Percentiles rank a stretch among this genome's conserved stretches.
phyloP scores from a whole-genome alignment of 2,329 filamentous ascomycete species.

The Bipolaris gigantea region DNA sequence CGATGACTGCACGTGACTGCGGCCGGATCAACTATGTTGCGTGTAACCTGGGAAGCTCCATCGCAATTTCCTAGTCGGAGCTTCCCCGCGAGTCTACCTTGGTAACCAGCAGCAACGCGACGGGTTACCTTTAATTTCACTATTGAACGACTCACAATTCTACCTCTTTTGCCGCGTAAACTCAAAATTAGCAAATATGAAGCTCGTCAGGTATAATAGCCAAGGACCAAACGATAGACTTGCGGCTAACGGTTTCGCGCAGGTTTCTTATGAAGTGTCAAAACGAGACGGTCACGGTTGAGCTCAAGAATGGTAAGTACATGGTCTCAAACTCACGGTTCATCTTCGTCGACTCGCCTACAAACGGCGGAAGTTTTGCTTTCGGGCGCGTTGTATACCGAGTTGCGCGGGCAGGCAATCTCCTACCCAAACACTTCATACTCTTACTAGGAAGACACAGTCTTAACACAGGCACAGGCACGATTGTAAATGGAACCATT shows the following conservation, averaged over 20 bases:
- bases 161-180: not conserved
- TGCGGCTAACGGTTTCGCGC: conserved; percentile 25
- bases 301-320: conserved; percentile 88
- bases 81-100: conserved; percentile 26
- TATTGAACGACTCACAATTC: not conserved
- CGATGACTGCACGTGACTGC: conserved; percentile 15
- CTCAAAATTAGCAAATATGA: conserved; percentile 30
- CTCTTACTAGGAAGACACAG: not conserved
- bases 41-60: conserved; percentile 24
- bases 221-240: not conserved
- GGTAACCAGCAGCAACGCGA: conserved; percentile 17
- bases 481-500: conserved; percentile 95
- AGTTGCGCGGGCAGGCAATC: conserved; percentile 6
- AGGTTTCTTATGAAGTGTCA: conserved; percentile 99
- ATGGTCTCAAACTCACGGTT: not conserved
- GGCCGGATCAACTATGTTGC: conserved; percentile 16
- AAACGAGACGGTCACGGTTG: conserved; percentile 97
- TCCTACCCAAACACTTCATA: not conserved
- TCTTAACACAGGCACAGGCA: conserved; percentile 59
- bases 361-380: not conserved
- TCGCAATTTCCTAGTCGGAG: conserved; percentile 29
- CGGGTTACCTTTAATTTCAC: not conserved
- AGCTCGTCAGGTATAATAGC: conserved; percentile 40
- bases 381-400: not conserved
- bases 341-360: not conserved